phyloP scores from a whole-genome alignment of 345 rosid genomes.

The Brassica incana region DNA sequence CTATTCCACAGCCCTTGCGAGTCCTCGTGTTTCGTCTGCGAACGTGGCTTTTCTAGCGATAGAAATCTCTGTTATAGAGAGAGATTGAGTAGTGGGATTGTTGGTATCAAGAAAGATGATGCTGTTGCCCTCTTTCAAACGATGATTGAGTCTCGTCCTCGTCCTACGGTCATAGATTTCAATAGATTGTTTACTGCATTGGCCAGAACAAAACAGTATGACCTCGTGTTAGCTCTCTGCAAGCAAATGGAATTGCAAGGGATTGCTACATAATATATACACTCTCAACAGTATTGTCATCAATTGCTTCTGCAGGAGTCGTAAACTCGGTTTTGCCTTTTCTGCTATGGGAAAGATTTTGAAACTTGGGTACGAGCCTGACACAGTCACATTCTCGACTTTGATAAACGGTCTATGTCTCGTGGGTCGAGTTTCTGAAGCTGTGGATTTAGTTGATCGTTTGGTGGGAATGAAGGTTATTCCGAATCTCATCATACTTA shows the following conservation, averaged over 20 bases:
- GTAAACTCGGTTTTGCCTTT: background rate
- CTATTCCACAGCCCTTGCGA: background rate
- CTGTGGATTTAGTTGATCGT: background rate
- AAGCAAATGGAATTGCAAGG: background rate
- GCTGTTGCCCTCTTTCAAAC: background rate
- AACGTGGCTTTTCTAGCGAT: background rate
- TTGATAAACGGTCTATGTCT: background rate
- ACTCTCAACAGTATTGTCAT: background rate
- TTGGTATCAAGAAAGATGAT: background rate
- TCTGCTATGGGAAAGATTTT: background rate
- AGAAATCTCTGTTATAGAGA: background rate
- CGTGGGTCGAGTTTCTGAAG: background rate
- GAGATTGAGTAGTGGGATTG: background rate
- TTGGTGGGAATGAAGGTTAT: background rate
- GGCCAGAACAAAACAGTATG: background rate
- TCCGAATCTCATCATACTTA: background rate
- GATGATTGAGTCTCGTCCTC: background rate
- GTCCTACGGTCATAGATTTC: background rate
- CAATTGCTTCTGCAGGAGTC: background rate
- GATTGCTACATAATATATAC: background rate
- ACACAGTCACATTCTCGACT: background rate
- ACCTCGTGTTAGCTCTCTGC: background rate
- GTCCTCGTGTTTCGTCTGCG: background rate
- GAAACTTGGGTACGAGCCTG: background rate
- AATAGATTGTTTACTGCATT: background rate